Base-by-base conservation (phyloP, 164 flowering plant genomes). In the Chimonanthus salicifolius region DNA sequence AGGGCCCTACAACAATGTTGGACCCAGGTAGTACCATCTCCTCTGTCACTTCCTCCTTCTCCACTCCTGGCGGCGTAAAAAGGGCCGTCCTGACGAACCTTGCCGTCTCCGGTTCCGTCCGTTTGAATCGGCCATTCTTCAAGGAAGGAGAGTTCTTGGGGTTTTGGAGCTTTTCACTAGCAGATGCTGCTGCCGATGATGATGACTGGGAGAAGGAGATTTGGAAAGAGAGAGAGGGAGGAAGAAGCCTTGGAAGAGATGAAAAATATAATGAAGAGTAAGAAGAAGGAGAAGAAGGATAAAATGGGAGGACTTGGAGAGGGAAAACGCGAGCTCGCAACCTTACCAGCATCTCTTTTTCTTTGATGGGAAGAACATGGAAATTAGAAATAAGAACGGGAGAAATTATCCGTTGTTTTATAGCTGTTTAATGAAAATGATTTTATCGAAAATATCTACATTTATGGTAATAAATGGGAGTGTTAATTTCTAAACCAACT, bases 1-100 rank as follows among this genome's bases (percentile, higher is more conserved):
- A 91, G 9, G 97, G 97, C 7, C 98, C 98, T 13, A 89, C 4
- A 33, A 91, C 97, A 46, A 94, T 94, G 78, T 94, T 94, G 4
- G 98, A 94, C n/a, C 90, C 90, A 0, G 97, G 92, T 4, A 94
- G 86, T 15, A 94, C 74, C 92, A 90, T 94, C 49, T 85, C 84
- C 9, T 87, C 95, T 0, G 87, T 83, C n/a, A 94, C 85, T 49
- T 85, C 87, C 2, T 85, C 90, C 16, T 80, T 86, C 15, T 89
- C 92, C 2, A 94, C 88, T 6, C 99, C 99, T 0, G 97, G 97
- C 0, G 97, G 97, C 3, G 91, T 78, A 67, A 92, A 94, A 6
- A 94, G 84, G 45, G 85, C 76, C 3, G 75, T 78, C 7, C 80
- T 80, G 67, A 74, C 76, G 78, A 85, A 84, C 66, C 69, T 78